Evolutionary conservation across 768 basidiomycete species (phyloP).

Genomic region (Amanita fuliginea): DNA sequence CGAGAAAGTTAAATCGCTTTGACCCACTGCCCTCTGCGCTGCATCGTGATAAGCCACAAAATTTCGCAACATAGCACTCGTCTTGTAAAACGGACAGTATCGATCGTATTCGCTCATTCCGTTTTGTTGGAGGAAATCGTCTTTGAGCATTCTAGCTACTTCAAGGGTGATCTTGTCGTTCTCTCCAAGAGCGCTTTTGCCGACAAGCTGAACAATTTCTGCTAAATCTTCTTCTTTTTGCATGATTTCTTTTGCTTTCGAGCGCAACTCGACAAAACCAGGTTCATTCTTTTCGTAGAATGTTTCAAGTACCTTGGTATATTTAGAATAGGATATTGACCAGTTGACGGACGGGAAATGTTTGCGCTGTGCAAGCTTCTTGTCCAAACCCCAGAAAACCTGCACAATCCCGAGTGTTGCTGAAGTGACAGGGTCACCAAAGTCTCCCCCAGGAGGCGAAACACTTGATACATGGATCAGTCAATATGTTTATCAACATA

Average conservation of each 20-base stretch:
- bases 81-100: slow-evolving; percentile 99
- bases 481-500: slow-evolving; percentile 1
- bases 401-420: slow-evolving; percentile 98
- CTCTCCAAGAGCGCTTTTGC: slow-evolving; percentile 95
- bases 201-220: slow-evolving; percentile 99
- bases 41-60: slow-evolving; percentile 90
- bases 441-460: slow-evolving; percentile 97
- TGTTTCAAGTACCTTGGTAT: slow-evolving; percentile 85
- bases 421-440: slow-evolving; percentile 96
- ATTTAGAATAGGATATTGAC: slow-evolving; percentile 99
- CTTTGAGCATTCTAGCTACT: slow-evolving; percentile 94
- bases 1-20: slow-evolving; percentile 74
- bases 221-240: slow-evolving; percentile 99
- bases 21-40: slow-evolving; percentile 77
- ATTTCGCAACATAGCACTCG: slow-evolving; percentile 88
- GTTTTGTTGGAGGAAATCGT: slow-evolving; percentile 96
- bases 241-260: slow-evolving; percentile 89
- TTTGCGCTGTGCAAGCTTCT: slow-evolving; percentile 97
- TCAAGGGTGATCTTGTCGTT: slow-evolving; percentile 97
- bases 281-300: slow-evolving; percentile 87
- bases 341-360: slow-evolving; percentile 99
- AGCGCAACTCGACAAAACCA: slow-evolving; percentile 91
- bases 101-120: slow-evolving; percentile 98
- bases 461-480: slow-evolving; percentile 44
- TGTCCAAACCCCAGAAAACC: slow-evolving; percentile 99